A percentile compares a stretch with the other conserved stretches of the same genome.
phyloP scores from a whole-genome alignment of 306 rosid genomes.

The Elaeagnus macrophylla region DNA sequence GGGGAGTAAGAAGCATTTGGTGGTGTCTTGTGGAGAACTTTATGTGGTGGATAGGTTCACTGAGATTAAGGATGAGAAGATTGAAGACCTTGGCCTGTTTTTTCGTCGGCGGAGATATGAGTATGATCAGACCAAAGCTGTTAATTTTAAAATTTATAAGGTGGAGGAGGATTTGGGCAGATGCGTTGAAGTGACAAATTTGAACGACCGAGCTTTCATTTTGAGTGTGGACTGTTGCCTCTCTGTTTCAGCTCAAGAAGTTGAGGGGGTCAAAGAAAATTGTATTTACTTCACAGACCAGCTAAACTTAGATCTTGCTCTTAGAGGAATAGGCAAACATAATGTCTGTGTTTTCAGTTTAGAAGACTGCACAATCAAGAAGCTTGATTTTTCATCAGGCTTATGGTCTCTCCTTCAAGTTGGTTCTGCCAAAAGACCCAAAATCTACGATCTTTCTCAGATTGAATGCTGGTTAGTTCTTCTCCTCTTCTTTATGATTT shows the following conservation, averaged over 20 bases:
- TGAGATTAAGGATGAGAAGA: slow-evolving; percentile 7
- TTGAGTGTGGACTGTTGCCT: slow-evolving; percentile 28
- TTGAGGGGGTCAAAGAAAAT: slow-evolving; percentile 24
- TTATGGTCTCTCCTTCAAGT: slow-evolving; percentile 10
- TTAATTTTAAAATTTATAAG: slow-evolving; percentile 40
- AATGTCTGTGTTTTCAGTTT: slow-evolving; percentile 33
- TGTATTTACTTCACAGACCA: slow-evolving; percentile 33
- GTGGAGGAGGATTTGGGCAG: slow-evolving; percentile 34
- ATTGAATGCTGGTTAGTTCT: no score
- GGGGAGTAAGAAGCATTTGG: slow-evolving; percentile 56
- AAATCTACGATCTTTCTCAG: no score
- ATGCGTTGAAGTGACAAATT: slow-evolving; percentile 31
- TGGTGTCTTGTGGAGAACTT: slow-evolving; percentile 57
- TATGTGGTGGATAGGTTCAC: slow-evolving; percentile 52
- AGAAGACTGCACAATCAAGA: slow-evolving; percentile 21
- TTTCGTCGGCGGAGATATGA: neutral
- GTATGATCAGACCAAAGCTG: slow-evolving; percentile 11
- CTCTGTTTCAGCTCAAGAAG: slow-evolving; percentile 12
- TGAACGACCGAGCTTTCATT: slow-evolving; percentile 25
- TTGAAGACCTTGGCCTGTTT: neutral
- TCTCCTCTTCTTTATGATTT: no score
- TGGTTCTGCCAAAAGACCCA: no score
- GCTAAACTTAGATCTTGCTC: slow-evolving; percentile 1
- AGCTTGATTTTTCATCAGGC: slow-evolving; percentile 16
- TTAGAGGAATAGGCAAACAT: slow-evolving; percentile 7